These are phyloP conservation scores for Rosa rugosa DNA, from an alignment of 306 rosid species.

Conservation along the genomic window DNA sequence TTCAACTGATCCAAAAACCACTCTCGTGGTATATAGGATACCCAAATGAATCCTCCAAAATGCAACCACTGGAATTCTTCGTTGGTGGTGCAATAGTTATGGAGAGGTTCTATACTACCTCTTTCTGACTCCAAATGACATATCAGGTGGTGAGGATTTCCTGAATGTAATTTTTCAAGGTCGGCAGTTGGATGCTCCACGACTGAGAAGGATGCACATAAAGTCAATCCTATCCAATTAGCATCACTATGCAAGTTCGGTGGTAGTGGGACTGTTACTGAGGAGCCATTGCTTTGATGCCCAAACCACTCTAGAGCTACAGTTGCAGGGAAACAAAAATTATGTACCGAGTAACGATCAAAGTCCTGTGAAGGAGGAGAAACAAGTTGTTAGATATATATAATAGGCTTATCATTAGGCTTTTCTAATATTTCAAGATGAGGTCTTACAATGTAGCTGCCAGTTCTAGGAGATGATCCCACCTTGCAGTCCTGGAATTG, in stretches of 20 bases:
- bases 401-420: too few relatives aligned
- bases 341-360: background rate
- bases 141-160: slow-evolving; percentile 2
- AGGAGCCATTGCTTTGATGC: background rate
- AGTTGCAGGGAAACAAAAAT: background rate
- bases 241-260: background rate
- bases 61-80: slow-evolving; percentile 15
- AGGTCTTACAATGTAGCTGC: too few relatives aligned
- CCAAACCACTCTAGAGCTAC: background rate
- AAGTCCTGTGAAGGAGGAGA: slow-evolving; percentile 7
- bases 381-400: too few relatives aligned
- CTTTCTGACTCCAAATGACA: slow-evolving; percentile 22
- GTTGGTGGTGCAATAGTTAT: background rate
- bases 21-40: slow-evolving; percentile 10
- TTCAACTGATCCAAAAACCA: slow-evolving; percentile 10
- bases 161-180: background rate
- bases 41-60: background rate
- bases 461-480: too few relatives aligned
- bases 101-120: background rate
- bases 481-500: background rate
- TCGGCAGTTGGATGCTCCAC: slow-evolving; percentile 4
- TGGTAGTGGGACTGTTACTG: background rate
- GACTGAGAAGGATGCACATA: slow-evolving; percentile 19
- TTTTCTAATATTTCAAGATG: too few relatives aligned
- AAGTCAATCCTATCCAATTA: slow-evolving; percentile 29